Evolutionary conservation across 768 basidiomycete genomes (phyloP), one percentile per base, ranked within the genome.

Genomic region (Leccinum rimulosum): DNA sequence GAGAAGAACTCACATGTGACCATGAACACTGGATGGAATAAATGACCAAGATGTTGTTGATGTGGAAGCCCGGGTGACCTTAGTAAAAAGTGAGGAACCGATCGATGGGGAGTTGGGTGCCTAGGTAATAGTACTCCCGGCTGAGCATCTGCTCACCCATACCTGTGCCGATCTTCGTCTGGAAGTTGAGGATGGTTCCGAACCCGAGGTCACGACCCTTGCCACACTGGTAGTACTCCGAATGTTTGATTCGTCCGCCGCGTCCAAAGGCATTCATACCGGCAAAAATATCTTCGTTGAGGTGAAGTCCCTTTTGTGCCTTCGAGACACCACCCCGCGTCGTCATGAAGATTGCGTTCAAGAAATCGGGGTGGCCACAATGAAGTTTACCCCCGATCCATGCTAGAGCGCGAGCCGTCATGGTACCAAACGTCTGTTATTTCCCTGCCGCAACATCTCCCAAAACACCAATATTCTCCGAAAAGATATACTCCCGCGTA

Each of bases 121-220:
- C 97, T 50, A 99, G 82, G 73, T 98, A 99, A 75, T 98, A 99
- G 74, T 99, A 99, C 76, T 99, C 97, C 65, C 97, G 87, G 76
- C 95, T 98, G 66, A 99, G 88, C 95, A 98, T 96, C 71, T 99
- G 97, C 75, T 99, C 97, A 67, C 97, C 97, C 97, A 99, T 99
- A 76, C 97, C 97, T 31, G 93, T 97, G 30, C 96, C 96, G 68
- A 99, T 97, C 84, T 99, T 99, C 52, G 97, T 99, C 80, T 98
- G 95, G 86, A 99, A 99, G 74, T 98, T 98, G 68, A 99, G 80
- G 70, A 98, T 98, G 49, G 97, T 99, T 54, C 97, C 97, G 72
- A 99, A 99, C 56, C 97, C 97, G 61, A 99, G 88, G 80, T 99
- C 97, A 77, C 97, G 90, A 57, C 97, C 97, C 79, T 99, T 98